Evolutionary conservation across 2,329 filamentous ascomycete genomes (phyloP), one percentile per base, ranked within the genome.

Genomic region (Sclerotinia spermophila): DNA sequence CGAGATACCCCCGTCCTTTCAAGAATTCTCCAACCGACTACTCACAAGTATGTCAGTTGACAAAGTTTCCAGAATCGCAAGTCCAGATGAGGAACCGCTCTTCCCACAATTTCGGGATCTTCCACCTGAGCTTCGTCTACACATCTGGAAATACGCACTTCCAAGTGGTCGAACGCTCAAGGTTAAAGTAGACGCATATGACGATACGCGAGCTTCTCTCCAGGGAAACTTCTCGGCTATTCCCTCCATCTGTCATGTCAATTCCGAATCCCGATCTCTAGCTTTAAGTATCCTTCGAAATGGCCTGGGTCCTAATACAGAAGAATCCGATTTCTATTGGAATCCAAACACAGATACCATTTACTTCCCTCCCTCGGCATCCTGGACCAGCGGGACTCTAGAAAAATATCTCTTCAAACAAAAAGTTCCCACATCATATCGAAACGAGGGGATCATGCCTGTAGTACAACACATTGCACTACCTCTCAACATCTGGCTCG

Each of bases 161-260:
- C 67, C 67, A 10, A 15, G 21, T 35, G 17, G 55, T 17, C 67
- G 67, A 30, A 68, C 55, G 1, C 55, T 68, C 44, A 45, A 42
- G 24, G 42, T 68, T 2, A 68, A 53, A 51, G 24, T 62, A 8
- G 67, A 62, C 17, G 42, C 67, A 13, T 68, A 62, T 24, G 40
- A 61, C 35, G 33, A 61, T 24, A 24, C 67, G 17, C 33, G n/a
- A 5, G 30, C 56, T 4, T 44, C 45, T 5, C 56, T 68, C 13
- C 40, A 53, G 24, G 67, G 61, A 24, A 44, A 56, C 56, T 51
- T 75, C 74, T 33, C 73, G 72, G 44, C 72, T 73, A 66, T 59
- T 70, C 35, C 75, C 72, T 44, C 70, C 71, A 56, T 71, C 72
- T 62, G 73, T 68, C 67, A 68, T 6, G 67, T 68, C 24, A 61